These are phyloP conservation scores for Nitzschia sp. DNA, from an alignment of 108 stramenopile genomes.

Conservation along the genomic window DNA sequence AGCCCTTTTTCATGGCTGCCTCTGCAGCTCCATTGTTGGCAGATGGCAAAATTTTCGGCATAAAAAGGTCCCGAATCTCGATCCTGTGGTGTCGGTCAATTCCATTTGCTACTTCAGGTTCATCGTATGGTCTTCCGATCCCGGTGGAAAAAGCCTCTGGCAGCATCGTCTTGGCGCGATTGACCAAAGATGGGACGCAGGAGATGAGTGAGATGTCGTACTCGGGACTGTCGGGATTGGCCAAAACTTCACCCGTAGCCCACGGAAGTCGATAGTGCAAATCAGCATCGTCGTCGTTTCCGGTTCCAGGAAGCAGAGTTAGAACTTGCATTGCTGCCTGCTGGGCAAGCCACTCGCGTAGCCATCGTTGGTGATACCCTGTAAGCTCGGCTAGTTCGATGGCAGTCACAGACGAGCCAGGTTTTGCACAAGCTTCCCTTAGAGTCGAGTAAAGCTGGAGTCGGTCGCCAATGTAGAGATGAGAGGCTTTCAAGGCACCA, in stretches of 20 bases:
- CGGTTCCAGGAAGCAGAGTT: conserved; percentile 12
- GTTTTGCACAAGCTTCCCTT: conserved; percentile 1
- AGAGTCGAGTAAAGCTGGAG: conserved; percentile 14
- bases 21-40: neutral
- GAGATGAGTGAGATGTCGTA: conserved; percentile 16
- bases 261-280: conserved; percentile 23
- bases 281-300: conserved; percentile 6
- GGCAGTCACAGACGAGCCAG: conserved; percentile 20
- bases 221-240: conserved; percentile 7
- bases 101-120: conserved; percentile 12
- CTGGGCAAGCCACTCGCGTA: conserved; percentile 17
- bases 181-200: conserved; percentile 13
- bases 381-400: conserved; percentile 13
- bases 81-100: conserved; percentile 18
- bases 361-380: conserved; percentile 16
- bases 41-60: conserved; percentile 7
- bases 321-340: conserved; percentile 20
- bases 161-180: conserved; percentile 27
- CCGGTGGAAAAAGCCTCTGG: conserved; percentile 26
- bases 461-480: conserved; percentile 18
- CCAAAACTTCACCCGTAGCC: conserved; percentile 17
- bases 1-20: conserved; percentile 6
- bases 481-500: conserved; percentile 20
- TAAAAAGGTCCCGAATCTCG: conserved; percentile 17
- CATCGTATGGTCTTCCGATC: conserved; percentile 23